A percentile compares a stretch with the other conserved stretches of the same genome.
Conservation (phyloP, 75 land plant genomes). For the Pinus albicaulis region DNA sequence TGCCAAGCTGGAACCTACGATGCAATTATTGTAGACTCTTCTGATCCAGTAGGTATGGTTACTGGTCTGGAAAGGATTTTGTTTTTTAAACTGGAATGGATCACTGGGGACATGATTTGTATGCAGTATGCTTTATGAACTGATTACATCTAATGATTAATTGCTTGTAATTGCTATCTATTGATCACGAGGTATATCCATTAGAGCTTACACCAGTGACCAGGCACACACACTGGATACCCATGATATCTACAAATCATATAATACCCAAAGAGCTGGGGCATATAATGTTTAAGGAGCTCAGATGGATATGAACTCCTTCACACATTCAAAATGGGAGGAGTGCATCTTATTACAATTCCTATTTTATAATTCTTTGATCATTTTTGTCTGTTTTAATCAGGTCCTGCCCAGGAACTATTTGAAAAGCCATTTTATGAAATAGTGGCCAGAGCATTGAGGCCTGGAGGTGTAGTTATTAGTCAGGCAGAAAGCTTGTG, state of each 20-base stretch:
- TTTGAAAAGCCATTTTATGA: slow-evolving; percentile 95
- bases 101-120: background rate
- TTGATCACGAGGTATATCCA: background rate
- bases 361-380: background rate
- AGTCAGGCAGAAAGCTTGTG: slow-evolving; percentile 95
- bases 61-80: background rate
- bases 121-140: background rate
- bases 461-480: slow-evolving; percentile 94
- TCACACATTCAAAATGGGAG: background rate
- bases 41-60: slow-evolving; percentile 91
- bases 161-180: background rate
- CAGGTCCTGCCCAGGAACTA: slow-evolving; percentile 94
- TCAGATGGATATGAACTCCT: background rate
- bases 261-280: background rate
- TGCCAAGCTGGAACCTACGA: slow-evolving; percentile 80
- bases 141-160: background rate
- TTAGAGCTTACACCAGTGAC: background rate
- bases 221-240: no score
- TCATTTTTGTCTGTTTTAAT: slow-evolving; percentile 1
- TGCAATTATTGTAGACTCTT: slow-evolving; percentile 96
- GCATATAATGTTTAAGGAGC: background rate
- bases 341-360: no score
- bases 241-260: background rate
- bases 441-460: slow-evolving; percentile 71
- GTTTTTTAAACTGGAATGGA: background rate